Evolutionary conservation across 2,329 filamentous ascomycete species (phyloP).

Genomic region (Escovopsis sp.): DNA sequence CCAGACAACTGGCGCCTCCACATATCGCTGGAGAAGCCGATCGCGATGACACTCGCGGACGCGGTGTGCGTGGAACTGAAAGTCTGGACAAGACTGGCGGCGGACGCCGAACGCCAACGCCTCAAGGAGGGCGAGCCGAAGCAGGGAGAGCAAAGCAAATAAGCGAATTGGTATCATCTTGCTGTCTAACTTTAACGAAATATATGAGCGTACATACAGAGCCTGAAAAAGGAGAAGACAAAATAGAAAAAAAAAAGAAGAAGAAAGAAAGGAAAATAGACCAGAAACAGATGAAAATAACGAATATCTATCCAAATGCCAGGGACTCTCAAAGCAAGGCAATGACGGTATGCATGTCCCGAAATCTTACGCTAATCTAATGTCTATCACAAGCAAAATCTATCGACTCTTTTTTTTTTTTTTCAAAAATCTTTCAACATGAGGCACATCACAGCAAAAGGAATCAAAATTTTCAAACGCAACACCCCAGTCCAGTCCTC

Average conservation of each 20-base stretch:
- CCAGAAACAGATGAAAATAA: too few species aligned
- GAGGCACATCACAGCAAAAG: too few species aligned
- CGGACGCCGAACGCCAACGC: not conserved
- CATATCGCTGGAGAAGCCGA: constrained; percentile 55
- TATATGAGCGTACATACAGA: not conserved
- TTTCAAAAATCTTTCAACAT: too few species aligned
- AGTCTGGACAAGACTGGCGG: constrained; percentile 12
- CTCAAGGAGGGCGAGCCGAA: not conserved
- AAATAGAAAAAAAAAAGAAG: not conserved
- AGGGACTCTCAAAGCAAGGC: too few species aligned
- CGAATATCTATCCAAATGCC: too few species aligned
- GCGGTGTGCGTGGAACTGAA: constrained; percentile 48
- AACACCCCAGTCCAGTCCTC: too few species aligned
- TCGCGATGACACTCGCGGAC: constrained; percentile 58
- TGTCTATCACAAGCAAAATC: too few species aligned
- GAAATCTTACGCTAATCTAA: too few species aligned
- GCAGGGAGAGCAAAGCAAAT: not conserved
- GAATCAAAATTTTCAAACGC: too few species aligned
- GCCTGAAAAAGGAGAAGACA: not conserved
- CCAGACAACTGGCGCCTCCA: constrained; percentile 41
- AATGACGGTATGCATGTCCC: too few species aligned
- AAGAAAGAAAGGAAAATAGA: not conserved
- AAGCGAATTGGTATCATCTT: not conserved
- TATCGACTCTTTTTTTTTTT: too few species aligned
- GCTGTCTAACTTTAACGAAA: not conserved